Conservation (phyloP, 208 protist genomes). For the Leishmania gerbilli region DNA sequence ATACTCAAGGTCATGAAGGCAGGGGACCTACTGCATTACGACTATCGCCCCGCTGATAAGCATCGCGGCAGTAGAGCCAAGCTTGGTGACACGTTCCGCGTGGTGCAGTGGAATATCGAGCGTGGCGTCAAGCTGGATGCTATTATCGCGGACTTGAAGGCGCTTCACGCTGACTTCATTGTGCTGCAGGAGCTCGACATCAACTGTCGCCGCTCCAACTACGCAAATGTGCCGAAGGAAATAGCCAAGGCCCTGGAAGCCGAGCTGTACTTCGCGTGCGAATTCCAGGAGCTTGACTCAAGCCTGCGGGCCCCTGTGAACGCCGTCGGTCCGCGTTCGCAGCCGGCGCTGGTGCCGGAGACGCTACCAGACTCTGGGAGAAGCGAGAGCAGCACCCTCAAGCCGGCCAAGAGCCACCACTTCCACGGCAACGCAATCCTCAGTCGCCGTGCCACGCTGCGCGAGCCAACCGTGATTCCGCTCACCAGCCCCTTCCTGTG, state of each 20-base stretch:
- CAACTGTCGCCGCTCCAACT: slow-evolving; percentile 65
- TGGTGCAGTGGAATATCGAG: slow-evolving; percentile 91
- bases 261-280: slow-evolving; percentile 74
- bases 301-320: slow-evolving; percentile 34
- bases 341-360: slow-evolving; percentile 12
- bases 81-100: slow-evolving; percentile 46
- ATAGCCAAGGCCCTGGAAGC: slow-evolving; percentile 59
- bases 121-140: slow-evolving; percentile 56
- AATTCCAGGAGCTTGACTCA: slow-evolving; percentile 78
- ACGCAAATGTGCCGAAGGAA: slow-evolving; percentile 62
- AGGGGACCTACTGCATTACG: slow-evolving; percentile 68
- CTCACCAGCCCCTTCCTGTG: slow-evolving; percentile 59
- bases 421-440: slow-evolving; percentile 87
- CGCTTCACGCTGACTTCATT: slow-evolving; percentile 66
- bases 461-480: slow-evolving; percentile 41
- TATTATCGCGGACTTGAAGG: slow-evolving; percentile 54
- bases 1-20: slow-evolving; percentile 35
- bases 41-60: slow-evolving; percentile 40
- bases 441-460: slow-evolving; percentile 38
- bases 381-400: neutral
- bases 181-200: slow-evolving; percentile 86
- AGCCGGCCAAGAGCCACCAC: slow-evolving; percentile 26
- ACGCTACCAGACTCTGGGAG: neutral
- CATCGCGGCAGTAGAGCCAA: slow-evolving; percentile 11
- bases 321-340: slow-evolving; percentile 54